Evolutionary conservation across 2,329 filamentous ascomycete genomes (phyloP).

Genomic region (Penicillium sp.): DNA sequence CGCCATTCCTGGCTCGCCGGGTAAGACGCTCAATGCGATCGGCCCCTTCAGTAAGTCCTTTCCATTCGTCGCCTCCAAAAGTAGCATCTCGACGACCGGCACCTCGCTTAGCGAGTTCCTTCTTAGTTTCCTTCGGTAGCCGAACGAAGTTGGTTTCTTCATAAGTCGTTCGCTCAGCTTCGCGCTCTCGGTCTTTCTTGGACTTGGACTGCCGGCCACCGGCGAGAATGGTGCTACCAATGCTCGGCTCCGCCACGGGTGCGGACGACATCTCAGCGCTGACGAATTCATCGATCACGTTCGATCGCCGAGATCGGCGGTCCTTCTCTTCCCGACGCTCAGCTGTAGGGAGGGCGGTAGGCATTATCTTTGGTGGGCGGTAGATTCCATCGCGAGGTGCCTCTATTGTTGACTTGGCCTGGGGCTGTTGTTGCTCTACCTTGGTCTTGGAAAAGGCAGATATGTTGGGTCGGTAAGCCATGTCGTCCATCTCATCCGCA

Average conservation of each 20-base stretch:
- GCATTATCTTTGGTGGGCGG: constrained; percentile 78
- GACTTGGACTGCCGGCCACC: constrained; percentile 76
- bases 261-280: constrained; percentile 74
- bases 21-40: constrained; percentile 83
- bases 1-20: constrained; percentile 56
- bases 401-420: constrained; percentile 28
- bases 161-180: constrained; percentile 74
- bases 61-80: constrained; percentile 93
- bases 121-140: constrained; percentile 80
- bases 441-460: constrained; percentile 41
- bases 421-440: constrained; percentile 28
- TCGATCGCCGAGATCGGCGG: constrained; percentile 63
- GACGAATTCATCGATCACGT: constrained; percentile 88
- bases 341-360: constrained; percentile 70
- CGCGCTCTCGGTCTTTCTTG: constrained; percentile 65
- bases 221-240: constrained; percentile 79
- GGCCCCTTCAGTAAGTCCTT: constrained; percentile 72
- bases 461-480: constrained; percentile 58
- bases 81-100: constrained; percentile 45
- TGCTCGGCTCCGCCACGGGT: constrained; percentile 78
- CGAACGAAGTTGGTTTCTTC: constrained; percentile 91
- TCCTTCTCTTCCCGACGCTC: constrained; percentile 55
- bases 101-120: constrained; percentile 64
- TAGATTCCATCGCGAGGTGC: constrained; percentile 63
- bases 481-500: constrained; percentile 51